phyloP scores from a whole-genome alignment of 1,284 basidiomycete species.

The Garcileccinum viscosum region DNA sequence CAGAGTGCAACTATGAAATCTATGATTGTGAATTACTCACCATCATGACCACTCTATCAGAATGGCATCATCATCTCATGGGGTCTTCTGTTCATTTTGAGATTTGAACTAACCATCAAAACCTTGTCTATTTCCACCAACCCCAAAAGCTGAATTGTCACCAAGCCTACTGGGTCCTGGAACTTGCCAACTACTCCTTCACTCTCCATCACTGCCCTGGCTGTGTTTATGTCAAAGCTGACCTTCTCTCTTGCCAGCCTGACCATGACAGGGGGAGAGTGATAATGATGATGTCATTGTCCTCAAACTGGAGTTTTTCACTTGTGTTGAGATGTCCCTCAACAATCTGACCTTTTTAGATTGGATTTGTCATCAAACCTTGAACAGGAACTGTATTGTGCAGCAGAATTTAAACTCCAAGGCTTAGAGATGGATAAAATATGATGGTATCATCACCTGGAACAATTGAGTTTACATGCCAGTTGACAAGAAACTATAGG shows the following conservation, averaged over 20 bases:
- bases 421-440: neutral
- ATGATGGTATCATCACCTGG: no score
- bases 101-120: conserved; percentile 20
- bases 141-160: conserved; percentile 38
- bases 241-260: neutral
- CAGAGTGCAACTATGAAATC: neutral
- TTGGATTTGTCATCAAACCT: neutral
- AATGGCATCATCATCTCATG: conserved; percentile 35
- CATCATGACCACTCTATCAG: conserved; percentile 20
- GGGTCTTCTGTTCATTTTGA: conserved; percentile 28
- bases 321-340: neutral
- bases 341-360: neutral
- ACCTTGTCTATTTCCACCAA: neutral
- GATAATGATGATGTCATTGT: neutral
- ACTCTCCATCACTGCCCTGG: conserved; percentile 23
- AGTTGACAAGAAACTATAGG: no score
- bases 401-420: neutral
- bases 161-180: conserved; percentile 45
- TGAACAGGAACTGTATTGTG: neutral
- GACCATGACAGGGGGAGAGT: conserved; percentile 6
- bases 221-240: neutral
- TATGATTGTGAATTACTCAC: no score
- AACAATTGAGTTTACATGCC: no score
- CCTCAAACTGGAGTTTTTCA: neutral
- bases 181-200: conserved; percentile 40